These are phyloP conservation scores for Sherardia arvensis DNA, from an alignment of 257 asterid genomes.

Conservation along the genomic window DNA sequence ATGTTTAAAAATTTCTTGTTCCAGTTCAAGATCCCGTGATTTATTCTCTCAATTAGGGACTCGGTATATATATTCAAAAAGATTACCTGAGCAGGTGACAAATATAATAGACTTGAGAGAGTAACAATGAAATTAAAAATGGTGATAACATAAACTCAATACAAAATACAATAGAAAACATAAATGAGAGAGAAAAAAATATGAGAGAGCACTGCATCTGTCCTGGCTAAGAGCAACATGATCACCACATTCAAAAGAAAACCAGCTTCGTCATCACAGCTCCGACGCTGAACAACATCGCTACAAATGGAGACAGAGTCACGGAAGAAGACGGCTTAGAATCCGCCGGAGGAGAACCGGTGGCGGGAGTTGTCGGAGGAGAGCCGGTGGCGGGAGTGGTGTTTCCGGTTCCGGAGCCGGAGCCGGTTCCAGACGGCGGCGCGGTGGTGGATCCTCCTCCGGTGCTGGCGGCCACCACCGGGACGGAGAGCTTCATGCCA, in stretches of 20 bases:
- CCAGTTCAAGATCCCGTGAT: too few relatives aligned
- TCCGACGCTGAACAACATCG: background rate
- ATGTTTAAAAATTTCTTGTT: too few relatives aligned
- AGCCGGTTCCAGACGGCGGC: conserved; percentile 1
- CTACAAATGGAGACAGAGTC: conserved; percentile 9
- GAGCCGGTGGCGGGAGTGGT: conserved; percentile 2
- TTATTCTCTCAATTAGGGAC: too few relatives aligned
- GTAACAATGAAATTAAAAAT: background rate
- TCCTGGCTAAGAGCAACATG: conserved; percentile 18
- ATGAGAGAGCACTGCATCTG: conserved; percentile 23
- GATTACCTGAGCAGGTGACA: too few relatives aligned
- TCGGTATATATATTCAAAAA: too few relatives aligned
- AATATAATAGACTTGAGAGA: too few relatives aligned
- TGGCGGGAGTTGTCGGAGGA: background rate
- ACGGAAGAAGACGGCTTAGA: conserved; percentile 11
- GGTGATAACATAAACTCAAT: conserved; percentile 6
- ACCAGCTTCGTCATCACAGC: conserved; percentile 7
- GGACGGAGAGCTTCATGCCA: conserved; percentile 27
- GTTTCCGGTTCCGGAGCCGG: background rate
- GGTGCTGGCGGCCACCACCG: conserved; percentile 15
- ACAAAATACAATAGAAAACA: background rate
- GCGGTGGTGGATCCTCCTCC: conserved; percentile 6
- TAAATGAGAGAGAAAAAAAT: background rate
- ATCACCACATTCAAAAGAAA: background rate
- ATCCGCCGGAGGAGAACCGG: background rate